Evolutionary conservation across 257 asterid genomes (phyloP).

Genomic region (Solanum tarijense): DNA sequence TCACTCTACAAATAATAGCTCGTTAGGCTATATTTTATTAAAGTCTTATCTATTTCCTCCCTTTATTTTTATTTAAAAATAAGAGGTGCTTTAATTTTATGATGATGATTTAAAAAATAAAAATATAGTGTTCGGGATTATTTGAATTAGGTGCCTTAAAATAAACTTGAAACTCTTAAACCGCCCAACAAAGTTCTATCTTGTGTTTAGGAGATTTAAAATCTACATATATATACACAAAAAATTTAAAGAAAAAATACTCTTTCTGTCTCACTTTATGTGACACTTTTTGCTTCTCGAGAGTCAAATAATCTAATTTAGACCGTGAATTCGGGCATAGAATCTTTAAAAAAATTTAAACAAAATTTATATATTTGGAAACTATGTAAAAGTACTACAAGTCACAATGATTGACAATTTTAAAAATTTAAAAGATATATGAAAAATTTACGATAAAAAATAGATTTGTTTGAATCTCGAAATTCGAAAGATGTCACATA

Average conservation of each 20-base stretch:
- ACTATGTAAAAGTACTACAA: background rate
- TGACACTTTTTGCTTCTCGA: background rate
- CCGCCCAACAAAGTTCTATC: too few species aligned
- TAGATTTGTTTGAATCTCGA: background rate
- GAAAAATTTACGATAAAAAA: too few species aligned
- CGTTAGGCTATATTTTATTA: background rate
- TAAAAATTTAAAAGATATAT: too few species aligned
- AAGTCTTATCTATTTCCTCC: background rate
- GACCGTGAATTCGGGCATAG: background rate
- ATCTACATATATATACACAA: too few species aligned
- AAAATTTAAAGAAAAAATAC: background rate
- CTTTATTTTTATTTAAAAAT: background rate
- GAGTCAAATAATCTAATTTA: too few species aligned
- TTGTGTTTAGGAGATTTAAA: background rate
- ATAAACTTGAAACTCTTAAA: background rate
- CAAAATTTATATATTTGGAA: too few species aligned
- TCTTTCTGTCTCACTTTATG: too few species aligned
- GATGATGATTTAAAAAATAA: background rate
- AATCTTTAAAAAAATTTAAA: too few species aligned
- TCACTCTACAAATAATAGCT: background rate
- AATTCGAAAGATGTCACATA: background rate
- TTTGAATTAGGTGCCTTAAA: background rate
- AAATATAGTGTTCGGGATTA: background rate
- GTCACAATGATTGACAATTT: background rate
- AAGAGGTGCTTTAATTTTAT: background rate